Conservation (phyloP, 768 basidiomycete genomes). For the Naganishia vishniacii region DNA sequence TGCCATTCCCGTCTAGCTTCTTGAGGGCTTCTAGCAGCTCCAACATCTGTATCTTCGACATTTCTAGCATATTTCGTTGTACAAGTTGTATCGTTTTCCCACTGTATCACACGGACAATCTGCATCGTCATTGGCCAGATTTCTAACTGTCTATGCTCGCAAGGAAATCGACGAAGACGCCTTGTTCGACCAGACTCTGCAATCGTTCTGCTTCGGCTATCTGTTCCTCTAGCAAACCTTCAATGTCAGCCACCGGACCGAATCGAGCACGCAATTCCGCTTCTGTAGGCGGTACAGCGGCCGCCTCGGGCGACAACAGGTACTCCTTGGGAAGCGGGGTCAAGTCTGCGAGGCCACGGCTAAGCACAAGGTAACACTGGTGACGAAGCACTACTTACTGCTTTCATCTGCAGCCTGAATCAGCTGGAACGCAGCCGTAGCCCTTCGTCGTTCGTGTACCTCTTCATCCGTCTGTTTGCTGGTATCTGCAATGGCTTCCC, state of each 20-base stretch:
- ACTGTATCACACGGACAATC: neutral
- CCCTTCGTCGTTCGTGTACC: neutral
- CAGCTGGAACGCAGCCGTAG: conserved; percentile 14
- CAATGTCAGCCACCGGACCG: neutral
- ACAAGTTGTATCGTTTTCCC: conserved; percentile 10
- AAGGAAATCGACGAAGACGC: conserved; percentile 1
- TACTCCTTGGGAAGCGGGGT: conserved; percentile 1
- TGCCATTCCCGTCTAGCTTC: neutral
- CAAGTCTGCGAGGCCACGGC: no score
- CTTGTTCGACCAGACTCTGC: conserved; percentile 7
- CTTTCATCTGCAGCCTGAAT: conserved; percentile 5
- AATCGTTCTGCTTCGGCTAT: conserved; percentile 13
- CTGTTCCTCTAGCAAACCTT: conserved; percentile 13
- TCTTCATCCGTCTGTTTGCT: conserved; percentile 19
- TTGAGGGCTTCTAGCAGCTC: neutral
- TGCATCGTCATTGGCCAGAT: neutral
- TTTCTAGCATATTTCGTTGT: no score
- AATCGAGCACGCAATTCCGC: conserved; percentile 13
- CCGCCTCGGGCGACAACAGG: conserved; percentile 8
- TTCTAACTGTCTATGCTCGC: neutral
- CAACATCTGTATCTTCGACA: neutral
- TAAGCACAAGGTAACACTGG: no score
- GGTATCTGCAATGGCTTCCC: conserved; percentile 11
- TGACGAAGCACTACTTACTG: neutral
- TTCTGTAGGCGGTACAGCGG: neutral